Conservation (phyloP, 108 stramenopile genomes). For the Cyclostephanos invisitatus region DNA sequence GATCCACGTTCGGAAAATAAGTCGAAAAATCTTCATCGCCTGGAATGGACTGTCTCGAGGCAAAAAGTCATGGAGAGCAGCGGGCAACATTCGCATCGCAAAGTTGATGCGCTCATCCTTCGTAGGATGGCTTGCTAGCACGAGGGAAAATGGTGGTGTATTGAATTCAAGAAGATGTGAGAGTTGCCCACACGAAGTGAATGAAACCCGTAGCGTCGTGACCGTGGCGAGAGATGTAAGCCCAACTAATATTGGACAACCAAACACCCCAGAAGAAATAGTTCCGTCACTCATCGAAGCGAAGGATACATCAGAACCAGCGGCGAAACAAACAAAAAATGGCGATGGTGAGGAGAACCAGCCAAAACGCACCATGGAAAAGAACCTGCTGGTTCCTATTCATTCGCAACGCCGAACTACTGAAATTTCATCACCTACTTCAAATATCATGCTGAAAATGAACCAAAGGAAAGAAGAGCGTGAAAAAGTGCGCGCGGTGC, state of each 20-base stretch:
- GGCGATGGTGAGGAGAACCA: background rate
- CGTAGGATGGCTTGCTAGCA: background rate
- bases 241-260: background rate
- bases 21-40: background rate
- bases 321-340: no score
- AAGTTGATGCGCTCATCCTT: constrained; percentile 5
- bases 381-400: background rate
- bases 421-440: background rate
- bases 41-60: constrained; percentile 1
- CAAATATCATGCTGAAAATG: background rate
- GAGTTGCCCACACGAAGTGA: background rate
- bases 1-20: background rate
- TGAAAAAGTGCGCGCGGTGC: background rate
- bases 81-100: background rate
- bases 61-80: constrained; percentile 2
- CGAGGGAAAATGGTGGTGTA: background rate
- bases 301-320: no score
- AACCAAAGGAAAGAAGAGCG: constrained; percentile 6
- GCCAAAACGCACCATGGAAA: background rate
- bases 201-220: background rate
- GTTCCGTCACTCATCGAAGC: background rate
- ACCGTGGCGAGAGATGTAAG: background rate
- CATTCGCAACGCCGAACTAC: background rate
- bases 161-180: background rate
- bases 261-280: background rate